A percentile compares a stretch with the other conserved stretches of the same genome.
Evolutionary conservation across 192 early-diverging fungal species (phyloP).

Genomic region (Gryganskiella cystojenkinii): DNA sequence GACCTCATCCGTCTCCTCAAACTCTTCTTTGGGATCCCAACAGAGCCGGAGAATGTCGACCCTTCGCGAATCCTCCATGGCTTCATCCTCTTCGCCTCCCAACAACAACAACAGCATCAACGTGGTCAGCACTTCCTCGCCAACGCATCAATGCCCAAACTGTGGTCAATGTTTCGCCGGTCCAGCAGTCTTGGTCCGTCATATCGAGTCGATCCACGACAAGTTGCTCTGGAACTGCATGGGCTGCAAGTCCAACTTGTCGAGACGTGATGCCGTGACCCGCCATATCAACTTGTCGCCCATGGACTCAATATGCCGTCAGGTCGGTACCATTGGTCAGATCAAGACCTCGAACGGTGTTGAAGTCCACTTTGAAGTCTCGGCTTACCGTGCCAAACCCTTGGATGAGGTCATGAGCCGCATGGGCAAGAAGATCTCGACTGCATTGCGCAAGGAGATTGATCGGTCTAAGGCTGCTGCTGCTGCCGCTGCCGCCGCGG

Average conservation of each 20-base stretch:
- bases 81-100: background rate
- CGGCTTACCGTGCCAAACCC: slow-evolving; percentile 41
- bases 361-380: slow-evolving; percentile 41
- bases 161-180: slow-evolving; percentile 42
- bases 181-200: slow-evolving; percentile 39
- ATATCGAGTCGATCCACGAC: slow-evolving; percentile 51
- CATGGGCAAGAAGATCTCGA: slow-evolving; percentile 52
- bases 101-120: background rate
- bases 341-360: slow-evolving; percentile 41
- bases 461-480: slow-evolving; percentile 34
- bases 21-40: background rate
- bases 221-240: slow-evolving; percentile 52
- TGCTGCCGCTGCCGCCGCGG: slow-evolving; percentile 6
- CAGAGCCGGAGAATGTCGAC: slow-evolving; percentile 6
- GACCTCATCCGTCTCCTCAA: slow-evolving; percentile 3
- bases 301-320: slow-evolving; percentile 48
- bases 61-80: slow-evolving; percentile 8
- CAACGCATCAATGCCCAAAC: slow-evolving; percentile 38
- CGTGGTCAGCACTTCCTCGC: background rate
- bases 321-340: slow-evolving; percentile 49
- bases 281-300: slow-evolving; percentile 47
- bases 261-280: slow-evolving; percentile 42
- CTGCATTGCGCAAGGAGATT: slow-evolving; percentile 35
- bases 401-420: slow-evolving; percentile 52
- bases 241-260: slow-evolving; percentile 51